Evolutionary conservation across 192 early-diverging fungal species (phyloP).

Genomic region (Coemansia sp.): DNA sequence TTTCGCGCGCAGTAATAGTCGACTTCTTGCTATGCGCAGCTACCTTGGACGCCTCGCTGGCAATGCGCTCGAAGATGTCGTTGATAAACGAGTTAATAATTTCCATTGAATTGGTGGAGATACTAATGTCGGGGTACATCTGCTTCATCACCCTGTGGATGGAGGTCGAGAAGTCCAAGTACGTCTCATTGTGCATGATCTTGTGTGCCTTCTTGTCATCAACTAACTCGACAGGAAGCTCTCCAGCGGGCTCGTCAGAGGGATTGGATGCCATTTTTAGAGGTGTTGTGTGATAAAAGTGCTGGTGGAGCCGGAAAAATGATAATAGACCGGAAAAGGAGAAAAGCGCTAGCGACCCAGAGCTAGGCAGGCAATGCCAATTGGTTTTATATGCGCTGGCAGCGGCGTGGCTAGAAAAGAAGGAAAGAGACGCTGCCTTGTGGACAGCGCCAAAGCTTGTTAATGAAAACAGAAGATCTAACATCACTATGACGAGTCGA

Average conservation of each 20-base stretch:
- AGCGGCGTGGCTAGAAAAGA: too few relatives aligned
- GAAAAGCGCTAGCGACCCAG: too few relatives aligned
- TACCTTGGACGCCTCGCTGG: slow-evolving; percentile 78
- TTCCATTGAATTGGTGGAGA: slow-evolving; percentile 98
- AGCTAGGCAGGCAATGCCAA: too few relatives aligned
- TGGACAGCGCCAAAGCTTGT: too few relatives aligned
- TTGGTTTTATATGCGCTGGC: too few relatives aligned
- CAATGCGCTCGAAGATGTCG: slow-evolving; percentile 97
- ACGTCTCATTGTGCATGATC: slow-evolving; percentile 70
- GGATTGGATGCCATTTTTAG: slow-evolving; percentile 58
- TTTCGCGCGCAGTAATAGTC: slow-evolving; percentile 95
- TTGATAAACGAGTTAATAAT: slow-evolving; percentile 97
- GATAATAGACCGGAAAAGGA: too few relatives aligned
- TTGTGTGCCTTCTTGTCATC: slow-evolving; percentile 61
- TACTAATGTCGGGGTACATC: slow-evolving; percentile 95
- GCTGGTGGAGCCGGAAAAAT: too few relatives aligned
- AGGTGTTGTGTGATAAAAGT: too few relatives aligned
- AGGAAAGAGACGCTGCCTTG: too few relatives aligned
- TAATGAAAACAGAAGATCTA: too few relatives aligned
- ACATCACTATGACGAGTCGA: too few relatives aligned
- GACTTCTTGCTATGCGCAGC: slow-evolving; percentile 94
- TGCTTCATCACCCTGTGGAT: slow-evolving; percentile 98
- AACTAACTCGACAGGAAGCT: slow-evolving; percentile 49
- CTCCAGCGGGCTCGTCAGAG: slow-evolving; percentile 68
- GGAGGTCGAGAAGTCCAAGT: slow-evolving; percentile 74